Percentiles rank a stretch among this genome's conserved stretches.
Evolutionary conservation across 495 filamentous ascomycete species (phyloP).

Genomic region (Penicillium diatomitis): DNA sequence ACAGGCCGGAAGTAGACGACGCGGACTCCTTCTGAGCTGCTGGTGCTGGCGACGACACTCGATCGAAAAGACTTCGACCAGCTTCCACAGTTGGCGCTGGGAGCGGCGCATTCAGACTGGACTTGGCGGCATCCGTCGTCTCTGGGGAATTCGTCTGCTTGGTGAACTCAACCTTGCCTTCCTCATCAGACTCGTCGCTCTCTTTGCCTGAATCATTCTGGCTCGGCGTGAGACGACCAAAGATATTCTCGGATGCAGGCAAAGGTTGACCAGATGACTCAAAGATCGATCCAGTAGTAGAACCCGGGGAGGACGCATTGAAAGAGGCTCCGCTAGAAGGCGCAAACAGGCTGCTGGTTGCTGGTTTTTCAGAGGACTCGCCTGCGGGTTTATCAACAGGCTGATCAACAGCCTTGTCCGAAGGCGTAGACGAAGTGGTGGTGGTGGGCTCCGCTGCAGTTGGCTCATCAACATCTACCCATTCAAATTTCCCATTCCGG

Average conservation of each 20-base stretch:
- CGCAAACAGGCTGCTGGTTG: background rate
- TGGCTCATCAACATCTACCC: slow-evolving; percentile 23
- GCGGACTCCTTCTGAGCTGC: slow-evolving; percentile 14
- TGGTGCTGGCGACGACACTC: slow-evolving; percentile 30
- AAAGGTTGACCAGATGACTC: slow-evolving; percentile 17
- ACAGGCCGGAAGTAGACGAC: slow-evolving; percentile 17
- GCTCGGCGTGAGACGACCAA: slow-evolving; percentile 46
- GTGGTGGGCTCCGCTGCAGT: slow-evolving; percentile 1
- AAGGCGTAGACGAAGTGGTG: background rate
- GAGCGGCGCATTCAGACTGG: slow-evolving; percentile 16
- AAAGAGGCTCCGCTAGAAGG: slow-evolving; percentile 8
- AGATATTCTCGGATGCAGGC: slow-evolving; percentile 44
- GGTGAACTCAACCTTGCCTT: slow-evolving; percentile 9
- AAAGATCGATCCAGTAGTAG: slow-evolving; percentile 12
- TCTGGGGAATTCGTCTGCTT: slow-evolving; percentile 15
- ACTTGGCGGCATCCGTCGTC: slow-evolving; percentile 18
- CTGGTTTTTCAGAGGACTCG: slow-evolving; percentile 8
- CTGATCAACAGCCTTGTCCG: too few relatives aligned
- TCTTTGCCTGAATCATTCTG: slow-evolving; percentile 14
- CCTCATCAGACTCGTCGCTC: slow-evolving; percentile 22
- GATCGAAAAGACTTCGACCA: slow-evolving; percentile 50
- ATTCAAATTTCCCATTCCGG: slow-evolving; percentile 30
- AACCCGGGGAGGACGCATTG: slow-evolving; percentile 4
- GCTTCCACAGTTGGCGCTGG: slow-evolving; percentile 23
- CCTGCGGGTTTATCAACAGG: too few relatives aligned